These are phyloP conservation scores for Graphilbum fragrans DNA, from an alignment of 2,329 filamentous ascomycete genomes.

Conservation along the genomic window DNA sequence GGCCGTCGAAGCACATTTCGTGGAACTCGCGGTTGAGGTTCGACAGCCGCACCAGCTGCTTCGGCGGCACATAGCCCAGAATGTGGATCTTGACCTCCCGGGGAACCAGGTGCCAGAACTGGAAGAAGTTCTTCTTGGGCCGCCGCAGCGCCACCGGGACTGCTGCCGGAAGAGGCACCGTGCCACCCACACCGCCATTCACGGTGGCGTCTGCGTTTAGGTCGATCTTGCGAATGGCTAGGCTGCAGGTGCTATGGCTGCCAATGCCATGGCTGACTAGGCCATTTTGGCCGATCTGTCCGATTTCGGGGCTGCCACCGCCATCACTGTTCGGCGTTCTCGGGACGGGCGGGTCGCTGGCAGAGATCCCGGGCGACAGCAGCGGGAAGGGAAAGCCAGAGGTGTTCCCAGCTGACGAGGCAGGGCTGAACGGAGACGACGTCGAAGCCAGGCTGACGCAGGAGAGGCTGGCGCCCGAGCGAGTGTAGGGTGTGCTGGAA, in stretches of 20 bases:
- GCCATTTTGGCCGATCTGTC: too few species aligned
- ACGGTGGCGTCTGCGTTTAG: slow-evolving; percentile 21
- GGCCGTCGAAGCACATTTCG: slow-evolving; percentile 81
- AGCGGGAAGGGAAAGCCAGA: slow-evolving; percentile 15
- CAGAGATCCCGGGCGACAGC: slow-evolving; percentile 7
- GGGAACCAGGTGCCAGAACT: slow-evolving; percentile 74
- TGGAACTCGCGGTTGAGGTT: slow-evolving; percentile 69
- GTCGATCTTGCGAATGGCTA: slow-evolving; percentile 38
- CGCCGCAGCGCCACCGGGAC: slow-evolving; percentile 14
- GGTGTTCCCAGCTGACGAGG: slow-evolving; percentile 15
- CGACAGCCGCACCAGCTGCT: slow-evolving; percentile 69
- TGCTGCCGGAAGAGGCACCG: slow-evolving; percentile 43
- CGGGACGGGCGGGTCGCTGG: background rate
- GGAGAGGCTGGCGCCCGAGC: slow-evolving; percentile 33
- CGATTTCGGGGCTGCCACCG: too few species aligned
- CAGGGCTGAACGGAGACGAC: slow-evolving; percentile 27
- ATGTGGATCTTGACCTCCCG: slow-evolving; percentile 71
- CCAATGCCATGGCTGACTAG: too few species aligned
- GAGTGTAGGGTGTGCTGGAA: slow-evolving; percentile 55
- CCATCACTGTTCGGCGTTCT: background rate
- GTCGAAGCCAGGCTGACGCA: slow-evolving; percentile 39
- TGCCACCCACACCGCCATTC: slow-evolving; percentile 30
- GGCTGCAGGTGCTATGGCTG: background rate
- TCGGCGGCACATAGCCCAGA: slow-evolving; percentile 63
- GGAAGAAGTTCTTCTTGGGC: slow-evolving; percentile 32